A percentile compares a stretch with the other conserved stretches of the same genome.
Conservation (phyloP, 352 stramenopile genomes). For the Globisporangium apiculatum region DNA sequence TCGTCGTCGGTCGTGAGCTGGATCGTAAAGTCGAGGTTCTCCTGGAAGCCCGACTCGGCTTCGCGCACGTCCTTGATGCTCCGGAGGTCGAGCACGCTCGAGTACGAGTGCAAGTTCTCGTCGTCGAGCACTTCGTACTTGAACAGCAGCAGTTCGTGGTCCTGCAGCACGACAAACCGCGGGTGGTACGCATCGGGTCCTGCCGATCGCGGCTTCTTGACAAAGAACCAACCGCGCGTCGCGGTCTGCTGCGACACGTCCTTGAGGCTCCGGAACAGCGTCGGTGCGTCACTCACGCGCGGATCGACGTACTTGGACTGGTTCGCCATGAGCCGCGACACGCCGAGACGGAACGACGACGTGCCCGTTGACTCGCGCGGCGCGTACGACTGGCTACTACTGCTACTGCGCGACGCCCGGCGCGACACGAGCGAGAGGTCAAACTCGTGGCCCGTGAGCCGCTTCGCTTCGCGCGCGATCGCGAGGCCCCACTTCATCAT, state of each 20-base stretch:
- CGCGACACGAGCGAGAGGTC: slow-evolving; percentile 68
- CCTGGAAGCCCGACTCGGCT: slow-evolving; percentile 68
- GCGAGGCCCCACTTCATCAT: slow-evolving; percentile 86
- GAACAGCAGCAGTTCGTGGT: slow-evolving; percentile 73
- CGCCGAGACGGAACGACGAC: slow-evolving; percentile 41
- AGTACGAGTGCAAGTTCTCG: slow-evolving; percentile 57
- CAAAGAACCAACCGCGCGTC: slow-evolving; percentile 77
- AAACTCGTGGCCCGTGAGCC: slow-evolving; percentile 74
- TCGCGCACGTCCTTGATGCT: slow-evolving; percentile 79
- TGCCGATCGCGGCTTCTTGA: slow-evolving; percentile 60
- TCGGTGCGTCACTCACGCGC: slow-evolving; percentile 33
- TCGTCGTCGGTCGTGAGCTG: slow-evolving; percentile 70
- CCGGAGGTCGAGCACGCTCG: slow-evolving; percentile 61
- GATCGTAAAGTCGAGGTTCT: slow-evolving; percentile 83
- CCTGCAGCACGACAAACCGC: slow-evolving; percentile 76
- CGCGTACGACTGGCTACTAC: slow-evolving; percentile 54
- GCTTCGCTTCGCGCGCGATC: slow-evolving; percentile 71
- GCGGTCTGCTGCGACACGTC: slow-evolving; percentile 62
- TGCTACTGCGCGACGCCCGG: slow-evolving; percentile 56
- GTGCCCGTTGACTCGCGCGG: slow-evolving; percentile 32
- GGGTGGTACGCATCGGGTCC: slow-evolving; percentile 77
- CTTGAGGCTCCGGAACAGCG: slow-evolving; percentile 67
- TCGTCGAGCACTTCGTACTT: slow-evolving; percentile 83
- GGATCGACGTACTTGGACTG: slow-evolving; percentile 69
- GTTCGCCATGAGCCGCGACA: slow-evolving; percentile 75